Conservation (phyloP, 176 grass and related monocot species). For the Leersia perrieri region DNA sequence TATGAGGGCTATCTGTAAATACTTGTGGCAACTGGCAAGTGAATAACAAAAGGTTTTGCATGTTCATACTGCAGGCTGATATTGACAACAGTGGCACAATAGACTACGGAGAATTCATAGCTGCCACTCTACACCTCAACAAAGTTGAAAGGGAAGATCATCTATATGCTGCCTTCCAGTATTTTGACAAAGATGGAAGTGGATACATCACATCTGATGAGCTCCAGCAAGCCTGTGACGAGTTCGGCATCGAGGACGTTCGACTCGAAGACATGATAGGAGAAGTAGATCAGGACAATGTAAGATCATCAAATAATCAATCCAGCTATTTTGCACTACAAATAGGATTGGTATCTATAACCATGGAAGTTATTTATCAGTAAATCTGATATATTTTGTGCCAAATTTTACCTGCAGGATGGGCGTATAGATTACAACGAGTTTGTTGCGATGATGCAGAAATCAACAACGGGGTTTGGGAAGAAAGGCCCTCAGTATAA, state of each 20-base stretch:
- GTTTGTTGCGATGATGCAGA: slow-evolving; percentile 66
- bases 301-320: not conserved
- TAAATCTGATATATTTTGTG: not conserved
- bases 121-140: slow-evolving; percentile 65
- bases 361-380: not conserved
- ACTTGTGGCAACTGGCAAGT: not conserved
- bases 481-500: slow-evolving; percentile 39
- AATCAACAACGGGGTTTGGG: slow-evolving; percentile 35
- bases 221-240: slow-evolving; percentile 61
- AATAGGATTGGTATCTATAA: not conserved
- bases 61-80: slow-evolving; percentile 39
- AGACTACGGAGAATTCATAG: slow-evolving; percentile 72
- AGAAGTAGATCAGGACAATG: slow-evolving; percentile 67
- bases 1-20: not conserved
- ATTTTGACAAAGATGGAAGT: slow-evolving; percentile 68
- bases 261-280: slow-evolving; percentile 60
- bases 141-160: slow-evolving; percentile 65
- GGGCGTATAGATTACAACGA: slow-evolving; percentile 71
- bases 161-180: slow-evolving; percentile 58
- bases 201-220: slow-evolving; percentile 67
- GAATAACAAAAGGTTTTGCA: not conserved
- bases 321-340: not conserved
- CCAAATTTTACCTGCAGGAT: slow-evolving; percentile 32
- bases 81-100: slow-evolving; percentile 71
- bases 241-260: slow-evolving; percentile 60